Conservation (phyloP, 306 rosid genomes). For the Rosa chinensis region DNA sequence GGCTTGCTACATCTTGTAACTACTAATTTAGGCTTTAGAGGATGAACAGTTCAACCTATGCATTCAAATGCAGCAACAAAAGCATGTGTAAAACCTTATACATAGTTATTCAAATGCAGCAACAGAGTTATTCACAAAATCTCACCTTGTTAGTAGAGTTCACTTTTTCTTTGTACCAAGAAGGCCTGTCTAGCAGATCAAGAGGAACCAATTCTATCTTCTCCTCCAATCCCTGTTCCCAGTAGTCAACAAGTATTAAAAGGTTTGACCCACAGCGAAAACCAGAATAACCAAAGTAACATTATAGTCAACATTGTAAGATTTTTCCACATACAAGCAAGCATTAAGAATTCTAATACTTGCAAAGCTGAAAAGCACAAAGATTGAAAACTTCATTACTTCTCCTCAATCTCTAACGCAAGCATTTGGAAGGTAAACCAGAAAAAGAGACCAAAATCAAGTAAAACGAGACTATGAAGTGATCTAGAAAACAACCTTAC, state of each 20-base stretch:
- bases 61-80: not conserved
- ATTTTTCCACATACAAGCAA: not conserved
- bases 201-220: slow-evolving; percentile 68
- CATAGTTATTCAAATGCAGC: not conserved
- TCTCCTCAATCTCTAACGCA: not conserved
- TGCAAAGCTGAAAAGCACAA: not conserved
- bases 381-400: not conserved
- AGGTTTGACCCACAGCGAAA: not conserved
- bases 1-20: not conserved
- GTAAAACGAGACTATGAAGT: slow-evolving; percentile 1
- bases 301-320: not conserved
- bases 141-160: slow-evolving; percentile 74
- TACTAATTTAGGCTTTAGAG: not conserved
- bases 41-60: not conserved
- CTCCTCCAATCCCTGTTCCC: slow-evolving; percentile 68
- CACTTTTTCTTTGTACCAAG: slow-evolving; percentile 83
- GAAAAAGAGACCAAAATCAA: not conserved
- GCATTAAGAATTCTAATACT: not conserved
- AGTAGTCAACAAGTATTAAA: not conserved
- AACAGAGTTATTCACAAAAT: not conserved
- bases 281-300: not conserved
- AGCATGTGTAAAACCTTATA: not conserved
- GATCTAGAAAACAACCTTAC: slow-evolving; percentile 54
- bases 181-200: slow-evolving; percentile 73
- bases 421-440: not conserved